phyloP scores from a whole-genome alignment of 306 rosid genomes.

The Prunus mume region DNA sequence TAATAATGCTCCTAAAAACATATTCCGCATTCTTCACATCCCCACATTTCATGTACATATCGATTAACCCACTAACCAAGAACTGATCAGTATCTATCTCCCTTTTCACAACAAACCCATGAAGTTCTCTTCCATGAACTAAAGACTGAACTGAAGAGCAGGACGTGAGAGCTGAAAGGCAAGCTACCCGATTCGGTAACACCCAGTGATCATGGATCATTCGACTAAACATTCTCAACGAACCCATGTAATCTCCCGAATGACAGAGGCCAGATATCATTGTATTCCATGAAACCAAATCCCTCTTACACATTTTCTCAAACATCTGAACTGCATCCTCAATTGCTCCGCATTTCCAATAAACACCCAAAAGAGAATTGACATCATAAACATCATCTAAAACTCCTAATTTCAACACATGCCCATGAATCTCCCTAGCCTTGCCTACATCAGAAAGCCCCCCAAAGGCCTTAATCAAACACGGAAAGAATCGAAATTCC shows the following conservation, averaged over 20 bases:
- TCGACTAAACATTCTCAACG: slow-evolving; percentile 21
- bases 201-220: slow-evolving; percentile 26
- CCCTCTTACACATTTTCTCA: slow-evolving; percentile 30
- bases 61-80: slow-evolving; percentile 33
- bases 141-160: slow-evolving; percentile 26
- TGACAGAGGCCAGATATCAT: slow-evolving; percentile 39
- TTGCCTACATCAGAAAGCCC: slow-evolving; percentile 20
- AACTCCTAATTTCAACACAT: slow-evolving; percentile 35
- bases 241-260: slow-evolving; percentile 22
- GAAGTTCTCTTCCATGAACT: slow-evolving; percentile 34
- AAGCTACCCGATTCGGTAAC: slow-evolving; percentile 39
- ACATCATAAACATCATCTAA: slow-evolving; percentile 33
- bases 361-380: slow-evolving; percentile 38
- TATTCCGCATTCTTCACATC: slow-evolving; percentile 28
- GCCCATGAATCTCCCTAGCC: slow-evolving; percentile 38
- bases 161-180: slow-evolving; percentile 30
- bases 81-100: slow-evolving; percentile 34
- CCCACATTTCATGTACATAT: slow-evolving; percentile 46
- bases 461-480: slow-evolving; percentile 44
- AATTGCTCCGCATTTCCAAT: slow-evolving; percentile 27
- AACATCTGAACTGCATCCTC: slow-evolving; percentile 25
- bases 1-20: slow-evolving; percentile 20
- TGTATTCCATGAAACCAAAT: slow-evolving; percentile 36
- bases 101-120: slow-evolving; percentile 33
- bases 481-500: slow-evolving; percentile 33